Evolutionary conservation across 2,329 filamentous ascomycete genomes (phyloP).

Genomic region (Beauveria bassiana): DNA sequence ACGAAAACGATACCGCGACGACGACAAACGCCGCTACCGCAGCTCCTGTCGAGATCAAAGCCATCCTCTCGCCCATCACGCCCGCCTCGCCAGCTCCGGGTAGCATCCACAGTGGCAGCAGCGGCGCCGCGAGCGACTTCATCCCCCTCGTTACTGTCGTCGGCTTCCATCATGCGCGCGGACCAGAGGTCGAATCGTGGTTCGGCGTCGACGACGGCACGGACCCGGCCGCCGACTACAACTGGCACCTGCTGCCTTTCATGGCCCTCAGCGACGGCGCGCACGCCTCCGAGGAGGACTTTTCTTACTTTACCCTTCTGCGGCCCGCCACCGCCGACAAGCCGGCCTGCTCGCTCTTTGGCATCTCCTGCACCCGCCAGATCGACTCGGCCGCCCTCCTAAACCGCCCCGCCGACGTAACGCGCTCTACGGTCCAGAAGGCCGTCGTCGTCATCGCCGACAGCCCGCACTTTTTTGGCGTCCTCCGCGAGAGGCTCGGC

Average conservation of each 20-base stretch:
- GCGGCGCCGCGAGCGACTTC: constrained; percentile 30
- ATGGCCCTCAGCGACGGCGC: constrained; percentile 96
- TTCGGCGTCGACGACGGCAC: constrained; percentile 56
- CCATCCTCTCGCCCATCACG: constrained; percentile 25
- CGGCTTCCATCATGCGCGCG: constrained; percentile 77
- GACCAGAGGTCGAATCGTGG: constrained; percentile 91
- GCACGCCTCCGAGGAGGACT: constrained; percentile 88
- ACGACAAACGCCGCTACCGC: not conserved
- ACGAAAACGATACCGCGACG: not conserved
- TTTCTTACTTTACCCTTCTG: constrained; percentile 94
- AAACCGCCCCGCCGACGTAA: constrained; percentile 78
- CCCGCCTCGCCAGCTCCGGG: constrained; percentile 24
- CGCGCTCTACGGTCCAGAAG: constrained; percentile 96
- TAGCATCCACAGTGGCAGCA: constrained; percentile 21
- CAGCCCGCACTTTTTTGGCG: constrained; percentile 81
- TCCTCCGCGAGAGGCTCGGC: constrained; percentile 80
- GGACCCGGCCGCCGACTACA: constrained; percentile 75
- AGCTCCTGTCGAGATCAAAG: constrained; percentile 15
- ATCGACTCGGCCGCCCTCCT: constrained; percentile 72
- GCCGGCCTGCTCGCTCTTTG: constrained; percentile 78
- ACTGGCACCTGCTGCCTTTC: constrained; percentile 88
- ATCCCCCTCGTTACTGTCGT: constrained; percentile 69
- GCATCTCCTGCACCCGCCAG: constrained; percentile 91
- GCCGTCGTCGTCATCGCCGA: constrained; percentile 93
- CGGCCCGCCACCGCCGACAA: constrained; percentile 46